A percentile compares a stretch with the other conserved stretches of the same genome.
These are phyloP conservation scores for Pythium dissotocum DNA, from an alignment of 352 stramenopile genomes.

Conservation along the genomic window DNA sequence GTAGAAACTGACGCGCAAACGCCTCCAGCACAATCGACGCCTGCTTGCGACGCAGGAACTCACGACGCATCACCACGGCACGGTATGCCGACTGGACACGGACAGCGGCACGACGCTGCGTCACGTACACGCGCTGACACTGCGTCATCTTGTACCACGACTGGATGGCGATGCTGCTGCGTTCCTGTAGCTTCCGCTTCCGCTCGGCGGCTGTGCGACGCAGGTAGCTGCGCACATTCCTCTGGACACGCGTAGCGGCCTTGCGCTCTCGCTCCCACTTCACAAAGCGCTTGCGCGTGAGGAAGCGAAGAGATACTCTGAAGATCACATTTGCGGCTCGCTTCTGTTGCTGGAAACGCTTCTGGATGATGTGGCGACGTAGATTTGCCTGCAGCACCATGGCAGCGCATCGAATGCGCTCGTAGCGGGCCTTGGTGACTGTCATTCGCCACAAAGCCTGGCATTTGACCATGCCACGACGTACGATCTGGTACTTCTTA, in stretches of 20 bases:
- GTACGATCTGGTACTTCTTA: slow-evolving; percentile 44
- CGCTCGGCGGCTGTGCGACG: slow-evolving; percentile 62
- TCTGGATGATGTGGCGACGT: slow-evolving; percentile 34
- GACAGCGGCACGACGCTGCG: slow-evolving; percentile 33
- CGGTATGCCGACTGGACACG: slow-evolving; percentile 55
- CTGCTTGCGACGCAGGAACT: slow-evolving; percentile 47
- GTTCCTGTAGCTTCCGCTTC: slow-evolving; percentile 45
- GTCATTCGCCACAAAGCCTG: slow-evolving; percentile 64
- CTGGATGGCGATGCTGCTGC: slow-evolving; percentile 45
- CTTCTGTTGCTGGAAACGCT: slow-evolving; percentile 34
- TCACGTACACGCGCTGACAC: slow-evolving; percentile 34
- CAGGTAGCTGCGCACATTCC: slow-evolving; percentile 53
- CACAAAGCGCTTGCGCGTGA: slow-evolving; percentile 46
- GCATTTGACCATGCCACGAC: slow-evolving; percentile 36
- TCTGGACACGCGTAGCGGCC: slow-evolving; percentile 45
- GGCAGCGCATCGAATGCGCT: background rate
- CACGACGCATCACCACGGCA: slow-evolving; percentile 37
- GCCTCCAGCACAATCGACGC: slow-evolving; percentile 66
- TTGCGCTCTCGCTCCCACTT: slow-evolving; percentile 37
- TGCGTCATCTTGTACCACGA: slow-evolving; percentile 60
- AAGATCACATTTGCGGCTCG: slow-evolving; percentile 40
- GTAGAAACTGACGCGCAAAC: slow-evolving; percentile 69
- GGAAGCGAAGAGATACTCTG: slow-evolving; percentile 35
- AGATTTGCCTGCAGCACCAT: slow-evolving; percentile 27
- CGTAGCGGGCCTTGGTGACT: slow-evolving; percentile 9